Evolutionary conservation across 176 grass and related monocot species (phyloP), one percentile per base, ranked within the genome.

Genomic region (Elaeis guineensis): DNA sequence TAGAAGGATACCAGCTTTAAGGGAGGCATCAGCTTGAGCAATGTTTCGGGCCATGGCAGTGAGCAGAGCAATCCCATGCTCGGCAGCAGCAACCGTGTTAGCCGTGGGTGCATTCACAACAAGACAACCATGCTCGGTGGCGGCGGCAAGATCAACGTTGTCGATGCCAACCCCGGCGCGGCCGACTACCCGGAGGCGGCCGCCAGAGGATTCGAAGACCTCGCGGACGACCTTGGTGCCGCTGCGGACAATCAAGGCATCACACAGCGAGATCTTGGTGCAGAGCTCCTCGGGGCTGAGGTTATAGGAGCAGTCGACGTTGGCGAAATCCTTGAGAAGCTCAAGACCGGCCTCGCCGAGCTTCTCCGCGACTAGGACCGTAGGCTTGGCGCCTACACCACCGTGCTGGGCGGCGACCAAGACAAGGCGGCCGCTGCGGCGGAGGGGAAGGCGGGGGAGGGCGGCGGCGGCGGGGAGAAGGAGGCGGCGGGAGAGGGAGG

Each of bases 31-130:
- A 14, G 89, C 89, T 81, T 89, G 89, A 1, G 89, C 74, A 72
- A 95, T 32, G 69, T 89, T 95, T 55, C 89, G 58, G 11, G 89
- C 60, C 89, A 95, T 95, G 68, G 81, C 71, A 4, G 81, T 74
- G 29, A 95, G 69, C 16, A 95, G 75, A 19, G 89, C 89, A 52
- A 95, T 85, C 5, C 78, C 81, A 3, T 89, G 89, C 89, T 95
- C 85, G 0, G 89, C 89, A 2, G 85, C 89, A 29, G 85, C 89
- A 21, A 95, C 49, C 25, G 89, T 95, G 72, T 95, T 95, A 19
- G 89, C 89, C 19, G 89, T 95, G 59, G 84, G 85, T 17, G 89
- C 89, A 66, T 95, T 95, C 48, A 95, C 89, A 64, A 95, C 89
- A 49, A 95, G 89, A 67, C 89, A 95, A 0, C 89, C 81, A 5